Evolutionary conservation across 176 grass and related monocot genomes (phyloP).

Genomic region (Dendrocalamus sinicus): DNA sequence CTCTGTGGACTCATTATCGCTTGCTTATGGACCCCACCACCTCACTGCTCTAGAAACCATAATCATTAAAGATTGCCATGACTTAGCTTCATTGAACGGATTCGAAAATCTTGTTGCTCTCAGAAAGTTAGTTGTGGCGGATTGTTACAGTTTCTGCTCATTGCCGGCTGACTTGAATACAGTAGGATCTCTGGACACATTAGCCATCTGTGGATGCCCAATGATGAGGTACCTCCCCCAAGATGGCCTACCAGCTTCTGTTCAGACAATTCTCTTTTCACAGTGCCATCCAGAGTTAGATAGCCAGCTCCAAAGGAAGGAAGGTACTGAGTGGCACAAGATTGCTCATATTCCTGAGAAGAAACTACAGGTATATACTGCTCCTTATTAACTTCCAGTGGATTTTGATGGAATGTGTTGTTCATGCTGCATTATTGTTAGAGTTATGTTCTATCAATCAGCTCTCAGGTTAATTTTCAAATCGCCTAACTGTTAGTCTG

Average conservation of each 20-base stretch:
- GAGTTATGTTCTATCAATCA: neutral
- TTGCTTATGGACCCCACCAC: conserved; percentile 22
- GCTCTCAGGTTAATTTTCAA: too few species aligned
- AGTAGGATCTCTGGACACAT: conserved; percentile 40
- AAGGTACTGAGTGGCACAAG: conserved; percentile 53
- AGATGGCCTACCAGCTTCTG: conserved; percentile 43
- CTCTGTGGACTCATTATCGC: conserved; percentile 45
- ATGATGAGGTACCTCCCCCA: conserved; percentile 50
- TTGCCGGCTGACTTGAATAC: conserved; percentile 47
- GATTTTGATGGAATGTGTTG: conserved; percentile 5
- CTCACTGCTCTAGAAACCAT: conserved; percentile 44
- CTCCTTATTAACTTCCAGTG: neutral
- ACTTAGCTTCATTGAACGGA: conserved; percentile 46
- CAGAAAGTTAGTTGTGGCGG: conserved; percentile 40
- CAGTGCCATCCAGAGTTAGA: conserved; percentile 51
- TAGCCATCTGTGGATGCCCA: conserved; percentile 47
- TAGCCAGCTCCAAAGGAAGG: conserved; percentile 30
- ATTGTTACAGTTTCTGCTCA: conserved; percentile 43
- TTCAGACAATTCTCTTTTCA: conserved; percentile 31
- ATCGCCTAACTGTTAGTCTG: neutral
- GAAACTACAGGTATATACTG: conserved; percentile 46
- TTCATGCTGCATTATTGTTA: neutral
- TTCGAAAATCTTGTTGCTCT: conserved; percentile 48
- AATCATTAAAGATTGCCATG: conserved; percentile 50
- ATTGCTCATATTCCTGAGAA: conserved; percentile 45